Base-by-base conservation (phyloP, 805 yeast species). In the Starmerella kuoi region DNA sequence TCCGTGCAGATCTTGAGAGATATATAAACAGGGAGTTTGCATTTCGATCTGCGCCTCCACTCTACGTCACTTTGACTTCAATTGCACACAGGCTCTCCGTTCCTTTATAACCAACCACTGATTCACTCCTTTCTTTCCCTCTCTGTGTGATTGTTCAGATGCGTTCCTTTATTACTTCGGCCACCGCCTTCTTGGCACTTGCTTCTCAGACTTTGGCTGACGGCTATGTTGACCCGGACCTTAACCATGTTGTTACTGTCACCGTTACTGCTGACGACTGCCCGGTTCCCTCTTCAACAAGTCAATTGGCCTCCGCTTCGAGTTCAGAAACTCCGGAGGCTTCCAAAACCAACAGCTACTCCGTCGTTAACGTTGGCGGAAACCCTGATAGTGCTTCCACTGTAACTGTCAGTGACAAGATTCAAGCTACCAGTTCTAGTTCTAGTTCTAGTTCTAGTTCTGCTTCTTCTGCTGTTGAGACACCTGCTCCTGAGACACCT, bases 351-450 rank as follows among this genome's bases (percentile, higher is more conserved):
- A 34, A 43, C 8, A 35, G 42, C 38, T 54, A 54, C 41, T 55
- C 58, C 3, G 55, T 54, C 8, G 58, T 54, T 6, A 50, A 54
- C 31, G 54, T 54, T 18, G 57, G 51, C n/a, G 56, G 52, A 12
- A 37, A 45, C 20, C 47, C 47, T 2, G 37, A 42, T 33, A 27
- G 23, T 18, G 44, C 28, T 23, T 22, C 49, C 21, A 52, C 55
- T 2, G 45, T 49, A 11, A 39, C 43, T 25, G 37, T 38, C 23
- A 27, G 21, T 23, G 38, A 26, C 30, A 36, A 40, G 2, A 24
- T 31, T 2, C 19, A 23, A 9, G 14, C 22, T 17, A 24, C 36
- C 23, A 21, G 12, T 32, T n/a, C 7, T 23, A 19, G 6, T 32
- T 9, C 35, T 6, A 32, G 6, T 8, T 32, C 35, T 9, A 14